These are phyloP conservation scores for Elsinoe necatrix DNA, from an alignment of 2,329 filamentous ascomycete species.

Conservation along the genomic window DNA sequence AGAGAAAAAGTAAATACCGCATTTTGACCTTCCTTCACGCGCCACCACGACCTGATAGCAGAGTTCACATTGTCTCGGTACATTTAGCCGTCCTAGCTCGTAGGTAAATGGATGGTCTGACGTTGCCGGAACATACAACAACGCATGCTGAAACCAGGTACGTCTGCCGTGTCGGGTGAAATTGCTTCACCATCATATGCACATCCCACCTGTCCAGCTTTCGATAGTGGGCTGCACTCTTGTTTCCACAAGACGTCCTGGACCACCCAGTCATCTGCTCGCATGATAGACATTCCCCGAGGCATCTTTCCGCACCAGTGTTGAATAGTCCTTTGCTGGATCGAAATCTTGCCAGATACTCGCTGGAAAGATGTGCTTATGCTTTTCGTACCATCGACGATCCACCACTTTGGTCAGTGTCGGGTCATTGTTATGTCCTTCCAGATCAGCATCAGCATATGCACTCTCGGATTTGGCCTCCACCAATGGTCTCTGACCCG, in stretches of 20 bases:
- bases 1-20: neutral
- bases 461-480: slow-evolving; percentile 20
- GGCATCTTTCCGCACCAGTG: slow-evolving; percentile 68
- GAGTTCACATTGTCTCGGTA: neutral
- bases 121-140: neutral
- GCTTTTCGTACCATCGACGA: slow-evolving; percentile 90
- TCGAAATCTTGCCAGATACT: slow-evolving; percentile 96
- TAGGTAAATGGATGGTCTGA: neutral
- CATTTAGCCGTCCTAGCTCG: neutral
- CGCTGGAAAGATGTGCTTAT: slow-evolving; percentile 96
- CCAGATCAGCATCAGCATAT: slow-evolving; percentile 44
- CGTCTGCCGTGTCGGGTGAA: neutral
- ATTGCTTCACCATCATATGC: slow-evolving; percentile 4
- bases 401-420: slow-evolving; percentile 88
- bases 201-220: neutral
- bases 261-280: slow-evolving; percentile 16
- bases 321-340: slow-evolving; percentile 74
- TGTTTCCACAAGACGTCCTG: neutral
- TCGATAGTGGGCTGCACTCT: neutral
- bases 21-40: neutral
- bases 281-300: slow-evolving; percentile 86
- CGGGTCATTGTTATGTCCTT: slow-evolving; percentile 72
- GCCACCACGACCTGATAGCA: neutral
- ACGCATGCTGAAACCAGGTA: neutral
- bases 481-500: slow-evolving; percentile 10